Percentiles rank a stretch among this genome's conserved stretches.
phyloP scores from a whole-genome alignment of 2,329 filamentous ascomycete genomes.

The Diplodia sapinea region DNA sequence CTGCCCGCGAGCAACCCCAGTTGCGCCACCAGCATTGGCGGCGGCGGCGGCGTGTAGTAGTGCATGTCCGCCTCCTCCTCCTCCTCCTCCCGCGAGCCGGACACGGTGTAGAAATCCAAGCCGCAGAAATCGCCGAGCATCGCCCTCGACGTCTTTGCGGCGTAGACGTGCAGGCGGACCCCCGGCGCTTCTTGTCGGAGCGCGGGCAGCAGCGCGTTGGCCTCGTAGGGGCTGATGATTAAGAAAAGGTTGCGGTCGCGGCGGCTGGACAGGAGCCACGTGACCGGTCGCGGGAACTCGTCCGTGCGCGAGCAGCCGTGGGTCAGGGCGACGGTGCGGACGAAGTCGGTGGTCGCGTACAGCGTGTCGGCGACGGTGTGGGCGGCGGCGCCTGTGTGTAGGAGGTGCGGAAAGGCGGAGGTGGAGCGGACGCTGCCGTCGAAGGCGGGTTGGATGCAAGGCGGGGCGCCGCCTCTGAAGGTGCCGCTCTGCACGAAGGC shows the following conservation, averaged over 20 bases:
- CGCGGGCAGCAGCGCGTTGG: conserved; percentile 54
- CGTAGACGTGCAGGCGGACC: conserved; percentile 59
- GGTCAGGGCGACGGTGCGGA: conserved; percentile 49
- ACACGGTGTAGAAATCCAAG: conserved; percentile 1
- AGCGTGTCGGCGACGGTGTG: conserved; percentile 44
- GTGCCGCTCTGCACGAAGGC: background rate
- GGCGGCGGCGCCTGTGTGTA: conserved; percentile 32
- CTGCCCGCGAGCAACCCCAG: background rate
- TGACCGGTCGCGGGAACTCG: conserved; percentile 52
- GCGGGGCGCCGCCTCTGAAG: background rate
- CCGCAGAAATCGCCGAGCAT: background rate
- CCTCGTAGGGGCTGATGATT: conserved; percentile 67
- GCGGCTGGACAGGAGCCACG: conserved; percentile 57
- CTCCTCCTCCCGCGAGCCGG: background rate
- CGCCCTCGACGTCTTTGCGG: conserved; percentile 33
- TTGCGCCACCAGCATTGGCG: background rate
- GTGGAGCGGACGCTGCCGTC: background rate
- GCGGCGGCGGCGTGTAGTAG: background rate
- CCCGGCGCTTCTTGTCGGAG: conserved; percentile 42
- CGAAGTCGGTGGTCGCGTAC: conserved; percentile 58
- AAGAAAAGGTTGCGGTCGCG: conserved; percentile 44
- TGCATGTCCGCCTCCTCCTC: background rate
- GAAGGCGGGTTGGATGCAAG: background rate
- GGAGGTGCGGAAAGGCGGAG: background rate
- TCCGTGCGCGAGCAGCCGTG: background rate